These are phyloP conservation scores for Ceratobasidium sp. DNA, from an alignment of 1,284 basidiomycete genomes.

Conservation along the genomic window DNA sequence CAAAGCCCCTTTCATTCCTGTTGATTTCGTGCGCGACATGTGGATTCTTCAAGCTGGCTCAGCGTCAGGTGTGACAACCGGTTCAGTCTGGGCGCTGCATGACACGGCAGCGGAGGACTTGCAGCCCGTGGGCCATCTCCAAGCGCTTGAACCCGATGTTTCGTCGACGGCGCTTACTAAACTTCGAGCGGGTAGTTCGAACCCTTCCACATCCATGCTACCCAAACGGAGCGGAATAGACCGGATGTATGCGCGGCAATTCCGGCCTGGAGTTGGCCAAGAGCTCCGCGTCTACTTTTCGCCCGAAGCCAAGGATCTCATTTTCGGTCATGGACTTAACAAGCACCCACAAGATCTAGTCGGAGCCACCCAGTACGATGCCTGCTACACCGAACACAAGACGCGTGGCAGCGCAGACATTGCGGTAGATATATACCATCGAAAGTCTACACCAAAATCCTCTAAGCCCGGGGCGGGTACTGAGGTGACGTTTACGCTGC, in stretches of 20 bases:
- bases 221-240: neutral
- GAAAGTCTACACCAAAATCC: too few species aligned
- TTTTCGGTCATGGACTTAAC: neutral
- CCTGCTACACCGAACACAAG: conserved; percentile 5
- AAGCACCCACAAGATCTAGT: neutral
- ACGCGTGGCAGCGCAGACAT: conserved; percentile 30
- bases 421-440: conserved; percentile 12
- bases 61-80: conserved; percentile 68
- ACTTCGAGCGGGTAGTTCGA: neutral
- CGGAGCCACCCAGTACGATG: conserved; percentile 1
- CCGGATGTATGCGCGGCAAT: conserved; percentile 34
- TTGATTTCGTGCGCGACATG: conserved; percentile 53
- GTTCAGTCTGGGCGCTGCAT: conserved; percentile 63
- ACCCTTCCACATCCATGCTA: too few species aligned
- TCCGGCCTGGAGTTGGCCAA: conserved; percentile 20
- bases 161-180: neutral
- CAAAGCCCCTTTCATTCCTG: conserved; percentile 61
- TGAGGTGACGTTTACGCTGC: conserved; percentile 11
- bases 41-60: conserved; percentile 65
- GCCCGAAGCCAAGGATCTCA: conserved; percentile 17
- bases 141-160: conserved; percentile 4
- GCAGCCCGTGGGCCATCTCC: neutral
- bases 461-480: neutral
- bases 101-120: conserved; percentile 67
- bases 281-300: conserved; percentile 33